phyloP scores from a whole-genome alignment of 805 yeast species.

The Barnettozyma californica region DNA sequence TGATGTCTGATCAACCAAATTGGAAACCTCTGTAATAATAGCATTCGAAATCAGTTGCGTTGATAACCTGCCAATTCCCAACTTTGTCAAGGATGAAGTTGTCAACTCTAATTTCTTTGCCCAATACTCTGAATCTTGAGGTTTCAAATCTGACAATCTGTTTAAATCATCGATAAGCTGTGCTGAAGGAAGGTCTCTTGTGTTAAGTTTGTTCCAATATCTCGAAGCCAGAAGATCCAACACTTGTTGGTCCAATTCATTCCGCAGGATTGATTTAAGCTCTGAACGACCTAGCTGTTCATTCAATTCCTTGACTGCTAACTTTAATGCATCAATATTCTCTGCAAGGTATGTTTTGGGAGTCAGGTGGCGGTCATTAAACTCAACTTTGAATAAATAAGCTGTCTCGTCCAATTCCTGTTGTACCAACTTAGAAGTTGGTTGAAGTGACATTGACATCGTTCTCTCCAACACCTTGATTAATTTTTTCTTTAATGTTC shows the following conservation, averaged over 20 bases:
- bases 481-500: slow-evolving; percentile 67
- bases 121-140: slow-evolving; percentile 75
- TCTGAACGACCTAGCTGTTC: slow-evolving; percentile 79
- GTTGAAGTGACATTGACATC: slow-evolving; percentile 84
- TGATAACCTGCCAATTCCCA: slow-evolving; percentile 89
- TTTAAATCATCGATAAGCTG: slow-evolving; percentile 38
- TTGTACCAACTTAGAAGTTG: slow-evolving; percentile 79
- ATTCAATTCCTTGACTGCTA: slow-evolving; percentile 82
- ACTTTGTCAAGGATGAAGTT: slow-evolving; percentile 77
- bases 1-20: slow-evolving; percentile 67
- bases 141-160: slow-evolving; percentile 50
- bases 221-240: slow-evolving; percentile 82
- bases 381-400: slow-evolving; percentile 91
- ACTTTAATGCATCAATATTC: slow-evolving; percentile 80
- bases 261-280: slow-evolving; percentile 68
- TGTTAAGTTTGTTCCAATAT: slow-evolving; percentile 73
- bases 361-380: slow-evolving; percentile 88
- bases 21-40: slow-evolving; percentile 68
- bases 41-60: slow-evolving; percentile 81
- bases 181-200: slow-evolving; percentile 17
- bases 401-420: slow-evolving; percentile 91
- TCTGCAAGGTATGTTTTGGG: slow-evolving; percentile 93
- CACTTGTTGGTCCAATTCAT: slow-evolving; percentile 84
- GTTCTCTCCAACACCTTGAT: slow-evolving; percentile 85
- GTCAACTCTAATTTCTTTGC: slow-evolving; percentile 79